Percentiles rank a stretch among this genome's conserved stretches.
These are phyloP conservation scores for Rosa rugosa DNA, from an alignment of 306 rosid genomes.

Conservation along the genomic window DNA sequence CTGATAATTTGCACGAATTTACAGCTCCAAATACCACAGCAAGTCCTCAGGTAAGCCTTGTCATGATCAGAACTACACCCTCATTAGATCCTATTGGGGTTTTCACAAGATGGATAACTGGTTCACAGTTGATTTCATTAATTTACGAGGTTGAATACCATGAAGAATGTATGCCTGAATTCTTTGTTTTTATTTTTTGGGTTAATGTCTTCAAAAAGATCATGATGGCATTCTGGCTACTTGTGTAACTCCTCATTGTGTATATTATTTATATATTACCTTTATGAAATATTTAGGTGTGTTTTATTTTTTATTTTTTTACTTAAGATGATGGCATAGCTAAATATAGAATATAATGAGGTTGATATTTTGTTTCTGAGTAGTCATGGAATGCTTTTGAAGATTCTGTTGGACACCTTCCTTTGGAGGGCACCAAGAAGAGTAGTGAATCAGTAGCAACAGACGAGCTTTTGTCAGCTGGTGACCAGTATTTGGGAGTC, in stretches of 20 bases:
- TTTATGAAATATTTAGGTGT: not conserved
- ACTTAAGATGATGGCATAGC: not conserved
- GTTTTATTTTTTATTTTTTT: not conserved
- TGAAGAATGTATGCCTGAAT: not conserved
- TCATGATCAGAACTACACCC: not conserved
- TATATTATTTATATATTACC: not conserved
- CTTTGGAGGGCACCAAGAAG: conserved; percentile 36
- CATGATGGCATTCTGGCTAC: not conserved
- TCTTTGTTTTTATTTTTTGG: not conserved
- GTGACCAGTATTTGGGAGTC: conserved; percentile 39
- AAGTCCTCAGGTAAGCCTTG: conserved; percentile 46
- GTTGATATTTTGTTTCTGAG: conserved; percentile 39
- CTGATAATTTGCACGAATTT: conserved; percentile 29
- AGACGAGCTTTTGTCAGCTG: conserved; percentile 34
- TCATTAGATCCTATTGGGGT: not conserved
- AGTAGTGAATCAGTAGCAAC: conserved; percentile 30
- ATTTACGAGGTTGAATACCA: conserved; percentile 1
- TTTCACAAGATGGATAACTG: conserved; percentile 9
- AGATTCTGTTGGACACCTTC: conserved; percentile 42
- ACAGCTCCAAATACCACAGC: conserved; percentile 30
- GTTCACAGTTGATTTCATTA: conserved; percentile 9
- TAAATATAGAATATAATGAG: conserved; percentile 27
- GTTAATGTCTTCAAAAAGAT: not conserved
- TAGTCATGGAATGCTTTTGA: conserved; percentile 81
- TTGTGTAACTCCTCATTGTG: not conserved